Conservation (phyloP, 768 basidiomycete genomes). For the Artomyces pyxidatus region DNA sequence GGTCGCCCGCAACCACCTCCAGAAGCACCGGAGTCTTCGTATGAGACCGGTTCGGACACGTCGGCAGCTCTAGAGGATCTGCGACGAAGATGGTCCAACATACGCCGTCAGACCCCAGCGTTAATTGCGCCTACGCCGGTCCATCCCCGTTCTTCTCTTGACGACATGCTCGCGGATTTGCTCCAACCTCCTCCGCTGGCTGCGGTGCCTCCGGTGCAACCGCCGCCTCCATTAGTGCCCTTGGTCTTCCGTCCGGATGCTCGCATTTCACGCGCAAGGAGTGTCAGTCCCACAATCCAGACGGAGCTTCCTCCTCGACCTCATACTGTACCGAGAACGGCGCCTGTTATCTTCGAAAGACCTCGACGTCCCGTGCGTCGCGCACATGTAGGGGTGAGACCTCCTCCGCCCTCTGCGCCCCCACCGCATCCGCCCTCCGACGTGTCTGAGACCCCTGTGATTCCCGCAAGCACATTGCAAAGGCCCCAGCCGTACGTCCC, state of each 20-base stretch:
- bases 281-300: conserved; percentile 30
- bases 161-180: conserved; percentile 53
- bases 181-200: conserved; percentile 38
- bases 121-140: conserved; percentile 38
- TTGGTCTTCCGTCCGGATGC: conserved; percentile 47
- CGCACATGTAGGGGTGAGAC: background rate
- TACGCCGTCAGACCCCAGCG: conserved; percentile 24
- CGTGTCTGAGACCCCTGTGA: background rate
- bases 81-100: conserved; percentile 21
- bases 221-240: conserved; percentile 45
- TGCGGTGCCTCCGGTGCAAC: conserved; percentile 32
- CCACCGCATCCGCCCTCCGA: background rate
- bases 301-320: conserved; percentile 24
- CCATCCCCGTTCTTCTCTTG: conserved; percentile 42
- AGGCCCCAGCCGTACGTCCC: background rate
- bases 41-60: conserved; percentile 22
- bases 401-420: background rate
- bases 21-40: conserved; percentile 24
- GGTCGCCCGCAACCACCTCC: conserved; percentile 11
- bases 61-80: conserved; percentile 20
- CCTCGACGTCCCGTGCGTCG: background rate
- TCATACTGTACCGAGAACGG: conserved; percentile 5
- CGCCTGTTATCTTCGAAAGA: conserved; percentile 4
- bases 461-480: background rate
- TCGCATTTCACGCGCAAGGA: conserved; percentile 29